Evolutionary conservation across 2,329 filamentous ascomycete species (phyloP).

Genomic region (Emergomyces orientalis): DNA sequence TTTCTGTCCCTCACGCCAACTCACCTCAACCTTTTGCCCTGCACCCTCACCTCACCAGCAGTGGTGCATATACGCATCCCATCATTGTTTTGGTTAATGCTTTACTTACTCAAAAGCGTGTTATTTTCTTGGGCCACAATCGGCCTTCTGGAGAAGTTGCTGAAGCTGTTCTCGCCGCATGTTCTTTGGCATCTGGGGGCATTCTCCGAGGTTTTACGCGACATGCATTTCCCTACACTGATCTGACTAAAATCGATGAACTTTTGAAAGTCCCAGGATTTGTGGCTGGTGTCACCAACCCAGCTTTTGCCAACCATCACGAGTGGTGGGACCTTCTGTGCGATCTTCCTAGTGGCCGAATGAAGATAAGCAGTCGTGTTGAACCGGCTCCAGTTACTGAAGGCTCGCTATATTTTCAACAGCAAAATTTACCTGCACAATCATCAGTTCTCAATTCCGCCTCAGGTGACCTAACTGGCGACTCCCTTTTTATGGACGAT

Average conservation of each 20-base stretch:
- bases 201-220: slow-evolving; percentile 88
- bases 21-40: slow-evolving; percentile 73
- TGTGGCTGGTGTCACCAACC: slow-evolving; percentile 95
- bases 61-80: slow-evolving; percentile 79
- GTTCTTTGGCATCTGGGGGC: slow-evolving; percentile 83
- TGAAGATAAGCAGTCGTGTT: slow-evolving; percentile 88
- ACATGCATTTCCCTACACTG: slow-evolving; percentile 95
- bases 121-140: slow-evolving; percentile 93
- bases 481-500: slow-evolving; percentile 79
- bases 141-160: slow-evolving; percentile 92
- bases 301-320: slow-evolving; percentile 84
- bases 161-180: slow-evolving; percentile 95
- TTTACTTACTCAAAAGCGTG: slow-evolving; percentile 86
- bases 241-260: slow-evolving; percentile 95
- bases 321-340: slow-evolving; percentile 99
- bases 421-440: slow-evolving; percentile 43
- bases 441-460: slow-evolving; percentile 17
- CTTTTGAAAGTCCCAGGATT: slow-evolving; percentile 92
- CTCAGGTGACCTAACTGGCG: slow-evolving; percentile 64
- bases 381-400: slow-evolving; percentile 74
- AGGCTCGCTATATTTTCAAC: slow-evolving; percentile 77
- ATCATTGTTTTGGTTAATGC: slow-evolving; percentile 93
- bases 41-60: slow-evolving; percentile 89
- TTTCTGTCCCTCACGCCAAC: slow-evolving; percentile 72
- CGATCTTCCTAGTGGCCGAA: slow-evolving; percentile 80